phyloP scores from a whole-genome alignment of 768 basidiomycete species.

The Amanita pseudoporphyria region DNA sequence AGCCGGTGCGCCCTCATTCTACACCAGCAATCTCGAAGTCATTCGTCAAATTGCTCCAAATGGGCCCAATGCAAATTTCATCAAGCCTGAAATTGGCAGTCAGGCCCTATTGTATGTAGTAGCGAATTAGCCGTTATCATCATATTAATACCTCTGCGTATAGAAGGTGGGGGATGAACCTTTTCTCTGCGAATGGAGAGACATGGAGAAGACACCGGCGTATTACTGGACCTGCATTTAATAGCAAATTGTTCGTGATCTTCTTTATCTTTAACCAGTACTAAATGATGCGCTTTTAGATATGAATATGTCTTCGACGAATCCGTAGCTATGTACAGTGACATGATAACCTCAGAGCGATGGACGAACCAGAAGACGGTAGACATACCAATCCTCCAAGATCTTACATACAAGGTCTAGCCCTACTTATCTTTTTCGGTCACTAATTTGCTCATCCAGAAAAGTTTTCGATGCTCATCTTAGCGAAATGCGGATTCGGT shows the following conservation, averaged over 20 bases:
- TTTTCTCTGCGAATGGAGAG: slow-evolving; percentile 34
- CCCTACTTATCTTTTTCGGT: background rate
- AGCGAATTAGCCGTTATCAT: background rate
- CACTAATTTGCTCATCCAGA: background rate
- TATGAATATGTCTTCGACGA: slow-evolving; percentile 34
- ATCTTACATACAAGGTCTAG: slow-evolving; percentile 26
- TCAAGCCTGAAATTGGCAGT: slow-evolving; percentile 28
- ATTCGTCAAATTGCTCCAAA: slow-evolving; percentile 33
- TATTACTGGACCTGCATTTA: slow-evolving; percentile 35
- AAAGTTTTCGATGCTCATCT: slow-evolving; percentile 32
- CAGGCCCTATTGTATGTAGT: slow-evolving; percentile 22
- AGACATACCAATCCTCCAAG: slow-evolving; percentile 22
- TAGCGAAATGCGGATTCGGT: slow-evolving; percentile 39
- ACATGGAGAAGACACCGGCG: slow-evolving; percentile 37
- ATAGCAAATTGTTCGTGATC: slow-evolving; percentile 25
- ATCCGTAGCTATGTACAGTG: slow-evolving; percentile 24
- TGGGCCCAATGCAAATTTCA: slow-evolving; percentile 27
- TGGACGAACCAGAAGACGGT: slow-evolving; percentile 22
- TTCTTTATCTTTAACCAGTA: slow-evolving; percentile 1
- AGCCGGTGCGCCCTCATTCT: slow-evolving; percentile 25
- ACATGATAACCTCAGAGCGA: slow-evolving; percentile 28
- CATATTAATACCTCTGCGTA: background rate
- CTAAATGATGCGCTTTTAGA: too few relatives aligned
- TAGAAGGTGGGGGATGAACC: slow-evolving; percentile 33
- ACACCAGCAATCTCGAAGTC: slow-evolving; percentile 37